Evolutionary conservation across 768 basidiomycete species (phyloP).

Genomic region (Gymnopilus junonius): DNA sequence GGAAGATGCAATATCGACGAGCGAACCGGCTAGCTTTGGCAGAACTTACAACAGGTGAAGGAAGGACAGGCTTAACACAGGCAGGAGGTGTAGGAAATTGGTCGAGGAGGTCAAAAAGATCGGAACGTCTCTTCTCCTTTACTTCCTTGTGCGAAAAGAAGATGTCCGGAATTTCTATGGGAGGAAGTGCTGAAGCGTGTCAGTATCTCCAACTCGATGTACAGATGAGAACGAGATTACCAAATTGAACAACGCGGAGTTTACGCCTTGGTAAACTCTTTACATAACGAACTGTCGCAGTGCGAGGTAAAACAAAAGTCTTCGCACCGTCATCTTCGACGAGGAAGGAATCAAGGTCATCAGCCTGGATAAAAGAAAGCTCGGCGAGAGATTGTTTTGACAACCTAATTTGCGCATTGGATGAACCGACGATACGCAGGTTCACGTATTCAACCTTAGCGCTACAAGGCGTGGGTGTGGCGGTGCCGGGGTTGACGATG

Average conservation of each 20-base stretch:
- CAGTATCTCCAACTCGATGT: neutral
- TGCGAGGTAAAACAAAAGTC: neutral
- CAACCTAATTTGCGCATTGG: constrained; percentile 1
- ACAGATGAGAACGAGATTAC: neutral
- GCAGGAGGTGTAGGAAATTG: constrained; percentile 24
- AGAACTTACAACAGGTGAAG: neutral
- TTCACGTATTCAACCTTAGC: constrained; percentile 23
- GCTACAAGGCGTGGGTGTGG: constrained; percentile 13
- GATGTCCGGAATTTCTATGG: neutral
- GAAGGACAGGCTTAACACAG: constrained; percentile 6
- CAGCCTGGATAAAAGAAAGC: neutral
- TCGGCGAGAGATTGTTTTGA: neutral
- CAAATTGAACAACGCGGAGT: constrained; percentile 17
- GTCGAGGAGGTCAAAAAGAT: constrained; percentile 22
- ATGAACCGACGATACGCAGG: neutral
- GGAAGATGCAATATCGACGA: neutral
- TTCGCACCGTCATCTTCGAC: neutral
- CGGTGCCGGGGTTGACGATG: constrained; percentile 16
- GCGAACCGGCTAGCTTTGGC: neutral
- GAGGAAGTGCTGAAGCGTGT: neutral
- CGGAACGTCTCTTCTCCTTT: constrained; percentile 1
- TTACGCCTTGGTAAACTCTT: constrained; percentile 2
- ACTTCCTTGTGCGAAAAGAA: neutral
- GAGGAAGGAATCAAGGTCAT: neutral
- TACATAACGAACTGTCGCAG: neutral